Evolutionary conservation across 2,329 filamentous ascomycete species (phyloP), one percentile per base, ranked within the genome.

Genomic region (Ascochyta rabiei): DNA sequence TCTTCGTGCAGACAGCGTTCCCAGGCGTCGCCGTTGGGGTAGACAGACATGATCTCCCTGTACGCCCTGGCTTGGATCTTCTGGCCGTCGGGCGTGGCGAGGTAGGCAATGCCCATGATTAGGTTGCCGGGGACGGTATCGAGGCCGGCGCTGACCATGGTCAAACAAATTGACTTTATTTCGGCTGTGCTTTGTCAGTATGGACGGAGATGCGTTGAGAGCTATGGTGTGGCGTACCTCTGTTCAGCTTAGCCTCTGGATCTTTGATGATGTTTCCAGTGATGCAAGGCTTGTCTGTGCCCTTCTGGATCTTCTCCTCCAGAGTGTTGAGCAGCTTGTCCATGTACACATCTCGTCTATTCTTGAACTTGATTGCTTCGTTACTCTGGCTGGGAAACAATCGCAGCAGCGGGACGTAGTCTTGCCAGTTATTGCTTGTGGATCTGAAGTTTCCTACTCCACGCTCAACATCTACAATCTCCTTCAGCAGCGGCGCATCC

Each of bases 381-480:
- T 79, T 79, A 64, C 85, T 91, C 59, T 82, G 82, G 28, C 80
- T 84, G 2, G 86, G 82, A 61, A 85, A 82, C 2, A 91, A 72
- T 24, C 90, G 82, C 56, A 95, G 71, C 5, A 93, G 66, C 0
- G 90, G 89, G n/a, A 95, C 84, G 62, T 93, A 93, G 67, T 95
- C 90, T 67, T 91, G 88, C 85, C 89, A 90, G 71, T 93, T 93
- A 69, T 92, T 91, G 64, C 87, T 90, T 0, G 89, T 93, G 23
- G 85, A 89, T 42, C 90, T 79, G 68, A 93, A 89, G 64, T 90
- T 90, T 48, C 86, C 88, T 21, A 95, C 86, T 5, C 86, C 86
- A 26, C 89, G 82, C 72, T 93, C 90, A 3, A 93, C 89, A 41
- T 86, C 80, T 0, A 86, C 85, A 53, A 95, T 92, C 69, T 93